Base-by-base conservation (phyloP, 139 green algal genomes). In the Coccomyxa sp. region DNA sequence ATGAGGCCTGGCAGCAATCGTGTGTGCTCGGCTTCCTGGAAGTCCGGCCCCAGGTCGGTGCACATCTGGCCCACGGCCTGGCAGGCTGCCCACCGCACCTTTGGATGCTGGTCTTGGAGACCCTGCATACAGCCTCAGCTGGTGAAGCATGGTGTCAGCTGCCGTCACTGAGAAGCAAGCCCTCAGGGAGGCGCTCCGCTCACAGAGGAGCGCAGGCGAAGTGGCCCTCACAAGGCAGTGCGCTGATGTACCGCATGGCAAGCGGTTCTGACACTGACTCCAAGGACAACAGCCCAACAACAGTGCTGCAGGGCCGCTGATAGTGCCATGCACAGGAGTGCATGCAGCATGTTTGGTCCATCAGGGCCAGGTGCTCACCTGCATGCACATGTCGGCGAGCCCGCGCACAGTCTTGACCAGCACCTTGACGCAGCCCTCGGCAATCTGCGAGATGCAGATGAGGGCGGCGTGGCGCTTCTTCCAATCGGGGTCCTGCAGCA, bases 1-100 rank as follows among this genome's bases (percentile, higher is more conserved):
- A 97, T 95, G 22, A 97, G 85, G 14, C 33, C 69, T 1, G 91
- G 92, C 80, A 97, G 82, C 12, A 97, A 86, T 35, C 68, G 76
- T 22, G 82, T 78, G 68, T 93, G 89, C 75, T 90, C 80, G 2
- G 76, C 78, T 22, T 90, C 89, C 88, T 99, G 95, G n/a, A 99
- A 82, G 68, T 97, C 90, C 7, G 96, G 96, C 0, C 93, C 94
- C 76, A 99, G 89, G 89, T 99, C 97, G 0, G 95, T 99, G 88
- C 93, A 99, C 88, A 99, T 91, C 90, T 99, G 96, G 6, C 97
- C 97, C 36, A 99, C 81, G 12, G 95, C 95, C 85, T 99, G 96
- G 84, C 97, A 98, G 0, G 94, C 90, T 8, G 96, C 93, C 97
- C 97, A 99, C 34, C 96, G 90, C 74, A 99, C 95, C 74, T 91